Conservation (phyloP, 2,329 filamentous ascomycete genomes). For the Diaporthe aspalathi region DNA sequence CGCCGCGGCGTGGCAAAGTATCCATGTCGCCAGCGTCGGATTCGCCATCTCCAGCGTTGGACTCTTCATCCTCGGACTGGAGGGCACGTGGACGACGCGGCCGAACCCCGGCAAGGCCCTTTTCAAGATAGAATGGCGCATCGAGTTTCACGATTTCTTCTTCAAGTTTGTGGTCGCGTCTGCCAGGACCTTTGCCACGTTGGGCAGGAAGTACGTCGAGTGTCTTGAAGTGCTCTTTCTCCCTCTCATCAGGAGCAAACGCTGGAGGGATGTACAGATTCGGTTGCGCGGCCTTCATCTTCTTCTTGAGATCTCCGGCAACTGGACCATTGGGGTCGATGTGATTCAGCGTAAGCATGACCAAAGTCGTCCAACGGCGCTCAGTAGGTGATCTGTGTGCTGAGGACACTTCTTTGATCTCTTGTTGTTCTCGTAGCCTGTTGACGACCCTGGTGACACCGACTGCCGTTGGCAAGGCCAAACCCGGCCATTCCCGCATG, state of each 20-base stretch:
- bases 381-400: conserved; percentile 33
- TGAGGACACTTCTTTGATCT: conserved; percentile 34
- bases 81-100: conserved; percentile 29
- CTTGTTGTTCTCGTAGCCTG: conserved; percentile 49
- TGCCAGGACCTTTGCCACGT: conserved; percentile 40
- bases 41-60: conserved; percentile 30
- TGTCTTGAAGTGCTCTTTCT: conserved; percentile 48
- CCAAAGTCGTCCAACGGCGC: conserved; percentile 36
- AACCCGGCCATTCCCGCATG: conserved; percentile 52
- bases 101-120: conserved; percentile 40
- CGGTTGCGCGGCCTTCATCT: conserved; percentile 60
- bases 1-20: conserved; percentile 3
- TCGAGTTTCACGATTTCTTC: conserved; percentile 60
- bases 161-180: conserved; percentile 51
- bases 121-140: conserved; percentile 60
- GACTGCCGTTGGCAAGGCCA: conserved; percentile 49
- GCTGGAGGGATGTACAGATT: conserved; percentile 54
- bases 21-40: not conserved
- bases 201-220: conserved; percentile 44
- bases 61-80: conserved; percentile 36
- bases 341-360: conserved; percentile 55
- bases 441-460: conserved; percentile 33
- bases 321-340: conserved; percentile 56
- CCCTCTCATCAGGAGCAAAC: conserved; percentile 52
- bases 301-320: conserved; percentile 57